Conservation (phyloP, 129 eudicot species). For the Smallanthus sonchifolius region DNA sequence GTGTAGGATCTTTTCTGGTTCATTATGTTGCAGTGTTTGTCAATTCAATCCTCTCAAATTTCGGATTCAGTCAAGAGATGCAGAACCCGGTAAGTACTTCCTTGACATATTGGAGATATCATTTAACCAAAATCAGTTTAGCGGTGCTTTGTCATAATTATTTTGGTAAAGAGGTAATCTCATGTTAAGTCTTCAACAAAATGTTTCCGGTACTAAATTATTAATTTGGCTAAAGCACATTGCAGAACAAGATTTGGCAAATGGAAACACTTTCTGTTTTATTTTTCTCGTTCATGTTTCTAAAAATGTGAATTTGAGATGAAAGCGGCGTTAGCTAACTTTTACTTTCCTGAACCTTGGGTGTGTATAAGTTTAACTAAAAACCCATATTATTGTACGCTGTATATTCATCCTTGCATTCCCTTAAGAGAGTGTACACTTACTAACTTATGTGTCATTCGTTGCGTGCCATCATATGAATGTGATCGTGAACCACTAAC, state of each 20-base stretch:
- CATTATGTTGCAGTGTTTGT: slow-evolving; percentile 63
- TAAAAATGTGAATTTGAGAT: too few species aligned
- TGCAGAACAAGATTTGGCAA: too few species aligned
- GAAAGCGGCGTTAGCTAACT: too few species aligned
- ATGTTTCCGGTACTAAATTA: background rate
- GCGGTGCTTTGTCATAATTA: background rate
- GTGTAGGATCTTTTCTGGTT: slow-evolving; percentile 82
- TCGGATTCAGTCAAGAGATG: slow-evolving; percentile 88
- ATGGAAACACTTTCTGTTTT: too few species aligned
- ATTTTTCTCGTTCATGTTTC: too few species aligned
- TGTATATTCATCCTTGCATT: background rate
- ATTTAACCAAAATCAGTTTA: background rate
- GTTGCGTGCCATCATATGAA: background rate
- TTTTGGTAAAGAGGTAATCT: background rate
- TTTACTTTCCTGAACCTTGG: background rate
- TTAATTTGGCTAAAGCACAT: too few species aligned
- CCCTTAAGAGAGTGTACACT: background rate
- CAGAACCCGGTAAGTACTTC: slow-evolving; percentile 74
- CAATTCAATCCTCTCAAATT: slow-evolving; percentile 72
- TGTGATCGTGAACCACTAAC: background rate
- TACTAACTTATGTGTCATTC: background rate
- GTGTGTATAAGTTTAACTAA: background rate
- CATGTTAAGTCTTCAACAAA: background rate
- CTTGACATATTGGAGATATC: background rate
- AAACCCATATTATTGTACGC: background rate